A percentile compares a stretch with the other conserved stretches of the same genome.
Conservation (phyloP, 768 basidiomycete species). For the Coprinopsis marcescibilis region DNA sequence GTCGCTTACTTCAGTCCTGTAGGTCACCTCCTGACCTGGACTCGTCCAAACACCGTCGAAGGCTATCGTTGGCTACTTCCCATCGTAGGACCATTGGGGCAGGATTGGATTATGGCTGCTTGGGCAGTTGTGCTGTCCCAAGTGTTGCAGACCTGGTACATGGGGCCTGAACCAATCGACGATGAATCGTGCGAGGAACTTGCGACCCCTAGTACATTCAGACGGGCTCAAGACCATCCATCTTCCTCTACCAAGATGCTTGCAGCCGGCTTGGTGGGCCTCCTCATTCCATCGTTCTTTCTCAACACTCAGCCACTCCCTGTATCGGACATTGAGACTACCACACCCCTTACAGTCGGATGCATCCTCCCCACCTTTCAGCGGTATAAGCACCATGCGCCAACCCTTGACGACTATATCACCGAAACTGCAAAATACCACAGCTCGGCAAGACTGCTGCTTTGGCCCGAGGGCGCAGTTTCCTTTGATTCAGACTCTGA, state of each 20-base stretch:
- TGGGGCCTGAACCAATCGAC: constrained; percentile 32
- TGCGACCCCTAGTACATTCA: not conserved
- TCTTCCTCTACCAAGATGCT: constrained; percentile 29
- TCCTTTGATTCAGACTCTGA: constrained; percentile 49
- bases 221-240: not conserved
- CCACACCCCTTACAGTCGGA: constrained; percentile 58
- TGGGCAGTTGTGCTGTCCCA: constrained; percentile 69
- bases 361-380: constrained; percentile 57
- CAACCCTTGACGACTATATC: constrained; percentile 58
- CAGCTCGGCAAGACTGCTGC: constrained; percentile 44
- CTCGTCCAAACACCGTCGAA: constrained; percentile 44
- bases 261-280: constrained; percentile 31
- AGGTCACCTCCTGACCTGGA: constrained; percentile 72
- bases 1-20: constrained; percentile 55
- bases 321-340: constrained; percentile 26
- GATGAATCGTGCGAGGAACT: too few species aligned
- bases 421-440: constrained; percentile 44
- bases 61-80: constrained; percentile 63
- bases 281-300: constrained; percentile 53
- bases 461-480: constrained; percentile 83
- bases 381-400: constrained; percentile 32
- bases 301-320: constrained; percentile 35
- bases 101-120: constrained; percentile 71
- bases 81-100: constrained; percentile 48
- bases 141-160: constrained; percentile 48